phyloP scores from a whole-genome alignment of 2,329 filamentous ascomycete genomes.

The Fusarium haematococcum region DNA sequence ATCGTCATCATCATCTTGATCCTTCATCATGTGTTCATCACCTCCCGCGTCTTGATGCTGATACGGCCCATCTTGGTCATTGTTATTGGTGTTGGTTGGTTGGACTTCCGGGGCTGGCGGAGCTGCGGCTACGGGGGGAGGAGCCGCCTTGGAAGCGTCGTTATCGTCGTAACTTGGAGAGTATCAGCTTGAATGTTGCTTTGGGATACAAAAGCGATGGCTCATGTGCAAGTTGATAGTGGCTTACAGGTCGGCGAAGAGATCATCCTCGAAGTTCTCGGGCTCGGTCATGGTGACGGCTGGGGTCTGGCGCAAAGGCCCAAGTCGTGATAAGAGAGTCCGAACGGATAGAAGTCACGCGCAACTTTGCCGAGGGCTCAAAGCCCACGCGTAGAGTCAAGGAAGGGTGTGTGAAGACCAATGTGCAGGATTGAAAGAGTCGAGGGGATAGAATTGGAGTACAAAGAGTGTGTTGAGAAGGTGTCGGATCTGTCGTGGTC shows the following conservation, averaged over 20 bases:
- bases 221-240: neutral
- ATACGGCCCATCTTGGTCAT: constrained; percentile 37
- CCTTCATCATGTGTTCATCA: constrained; percentile 58
- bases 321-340: constrained; percentile 12
- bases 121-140: constrained; percentile 46
- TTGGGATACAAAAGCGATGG: neutral
- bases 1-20: constrained; percentile 65
- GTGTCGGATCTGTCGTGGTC: constrained; percentile 31
- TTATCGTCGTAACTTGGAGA: constrained; percentile 74
- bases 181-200: constrained; percentile 10
- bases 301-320: constrained; percentile 11
- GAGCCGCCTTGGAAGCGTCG: constrained; percentile 57
- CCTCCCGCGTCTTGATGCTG: constrained; percentile 42
- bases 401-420: neutral
- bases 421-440: constrained; percentile 2
- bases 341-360: constrained; percentile 10
- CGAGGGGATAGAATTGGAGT: constrained; percentile 14
- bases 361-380: neutral
- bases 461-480: constrained; percentile 20
- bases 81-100: constrained; percentile 40
- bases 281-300: constrained; percentile 76
- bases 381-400: neutral
- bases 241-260: constrained; percentile 92
- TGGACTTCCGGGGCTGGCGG: constrained; percentile 43
- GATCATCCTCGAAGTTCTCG: constrained; percentile 90